phyloP scores from a whole-genome alignment of 371 early-diverging fungal genomes.

The Thermomucor indicae-seudaticae region DNA sequence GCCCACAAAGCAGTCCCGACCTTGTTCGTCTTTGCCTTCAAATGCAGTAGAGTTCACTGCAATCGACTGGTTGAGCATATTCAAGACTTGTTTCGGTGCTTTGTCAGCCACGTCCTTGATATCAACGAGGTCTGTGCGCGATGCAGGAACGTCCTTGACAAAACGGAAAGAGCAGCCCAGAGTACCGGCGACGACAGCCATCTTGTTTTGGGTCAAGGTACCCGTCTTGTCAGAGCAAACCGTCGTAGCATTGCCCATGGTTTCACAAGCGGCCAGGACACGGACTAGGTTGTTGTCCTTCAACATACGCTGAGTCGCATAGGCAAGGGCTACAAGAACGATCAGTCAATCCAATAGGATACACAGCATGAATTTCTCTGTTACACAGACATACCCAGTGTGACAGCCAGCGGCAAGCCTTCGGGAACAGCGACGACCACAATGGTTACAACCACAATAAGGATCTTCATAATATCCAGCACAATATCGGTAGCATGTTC shows the following conservation, averaged over 20 bases:
- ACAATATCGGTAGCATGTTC: slow-evolving; percentile 37
- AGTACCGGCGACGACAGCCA: slow-evolving; percentile 81
- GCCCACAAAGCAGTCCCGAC: slow-evolving; percentile 57
- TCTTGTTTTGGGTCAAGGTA: slow-evolving; percentile 85
- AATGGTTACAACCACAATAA: slow-evolving; percentile 70
- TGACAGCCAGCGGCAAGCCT: slow-evolving; percentile 78
- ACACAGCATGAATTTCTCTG: background rate
- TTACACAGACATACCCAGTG: slow-evolving; percentile 30
- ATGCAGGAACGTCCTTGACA: slow-evolving; percentile 26
- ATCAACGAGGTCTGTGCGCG: slow-evolving; percentile 29
- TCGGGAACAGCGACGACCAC: slow-evolving; percentile 84
- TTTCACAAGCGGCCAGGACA: slow-evolving; percentile 87
- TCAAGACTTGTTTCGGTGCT: slow-evolving; percentile 32
- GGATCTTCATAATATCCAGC: slow-evolving; percentile 52
- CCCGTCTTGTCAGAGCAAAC: slow-evolving; percentile 93
- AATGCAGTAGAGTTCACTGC: slow-evolving; percentile 85
- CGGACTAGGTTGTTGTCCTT: slow-evolving; percentile 91
- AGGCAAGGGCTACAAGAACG: slow-evolving; percentile 54
- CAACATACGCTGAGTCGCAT: slow-evolving; percentile 78
- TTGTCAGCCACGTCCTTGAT: slow-evolving; percentile 21
- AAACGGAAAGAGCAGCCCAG: slow-evolving; percentile 47
- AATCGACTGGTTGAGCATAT: slow-evolving; percentile 55
- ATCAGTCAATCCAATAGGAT: background rate
- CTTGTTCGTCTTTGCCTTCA: slow-evolving; percentile 61
- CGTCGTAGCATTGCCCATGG: slow-evolving; percentile 92